Evolutionary conservation across 2,329 filamentous ascomycete species (phyloP).

Genomic region (Aspergillus vadensis): DNA sequence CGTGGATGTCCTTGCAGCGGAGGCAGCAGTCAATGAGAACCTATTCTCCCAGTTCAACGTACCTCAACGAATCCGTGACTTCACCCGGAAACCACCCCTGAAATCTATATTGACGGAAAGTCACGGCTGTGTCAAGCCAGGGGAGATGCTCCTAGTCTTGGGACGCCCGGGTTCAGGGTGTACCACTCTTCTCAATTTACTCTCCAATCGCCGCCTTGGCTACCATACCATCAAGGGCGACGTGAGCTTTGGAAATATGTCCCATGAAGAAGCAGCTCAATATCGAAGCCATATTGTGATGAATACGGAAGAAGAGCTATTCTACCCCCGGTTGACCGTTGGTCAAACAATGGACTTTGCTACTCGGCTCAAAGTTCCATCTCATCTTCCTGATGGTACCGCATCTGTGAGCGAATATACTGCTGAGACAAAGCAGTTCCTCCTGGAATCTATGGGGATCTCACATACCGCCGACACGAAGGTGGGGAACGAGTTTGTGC

Average conservation of each 20-base stretch:
- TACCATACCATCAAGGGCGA: slow-evolving; percentile 61
- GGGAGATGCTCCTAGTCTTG: slow-evolving; percentile 71
- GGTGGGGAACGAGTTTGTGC: slow-evolving; percentile 64
- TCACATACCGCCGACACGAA: slow-evolving; percentile 63
- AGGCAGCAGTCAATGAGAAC: slow-evolving; percentile 65
- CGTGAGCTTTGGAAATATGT: slow-evolving; percentile 56
- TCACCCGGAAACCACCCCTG: slow-evolving; percentile 56
- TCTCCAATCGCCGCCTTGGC: slow-evolving; percentile 64
- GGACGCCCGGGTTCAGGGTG: slow-evolving; percentile 70
- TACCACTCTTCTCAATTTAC: slow-evolving; percentile 68
- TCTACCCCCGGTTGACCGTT: slow-evolving; percentile 54
- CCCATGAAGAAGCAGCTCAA: slow-evolving; percentile 42
- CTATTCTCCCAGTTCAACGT: slow-evolving; percentile 60
- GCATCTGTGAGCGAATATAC: slow-evolving; percentile 60
- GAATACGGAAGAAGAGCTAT: slow-evolving; percentile 56
- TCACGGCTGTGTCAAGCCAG: slow-evolving; percentile 69
- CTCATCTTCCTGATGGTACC: slow-evolving; percentile 67
- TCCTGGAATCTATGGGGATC: slow-evolving; percentile 58
- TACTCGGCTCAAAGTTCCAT: slow-evolving; percentile 66
- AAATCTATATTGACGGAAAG: slow-evolving; percentile 65
- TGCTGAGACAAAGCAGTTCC: slow-evolving; percentile 51
- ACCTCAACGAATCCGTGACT: slow-evolving; percentile 54
- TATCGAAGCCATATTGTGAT: slow-evolving; percentile 61
- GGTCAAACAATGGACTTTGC: slow-evolving; percentile 59
- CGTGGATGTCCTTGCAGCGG: slow-evolving; percentile 62